Evolutionary conservation across 2,329 filamentous ascomycete genomes (phyloP).

Genomic region (Cercospora beticola): DNA sequence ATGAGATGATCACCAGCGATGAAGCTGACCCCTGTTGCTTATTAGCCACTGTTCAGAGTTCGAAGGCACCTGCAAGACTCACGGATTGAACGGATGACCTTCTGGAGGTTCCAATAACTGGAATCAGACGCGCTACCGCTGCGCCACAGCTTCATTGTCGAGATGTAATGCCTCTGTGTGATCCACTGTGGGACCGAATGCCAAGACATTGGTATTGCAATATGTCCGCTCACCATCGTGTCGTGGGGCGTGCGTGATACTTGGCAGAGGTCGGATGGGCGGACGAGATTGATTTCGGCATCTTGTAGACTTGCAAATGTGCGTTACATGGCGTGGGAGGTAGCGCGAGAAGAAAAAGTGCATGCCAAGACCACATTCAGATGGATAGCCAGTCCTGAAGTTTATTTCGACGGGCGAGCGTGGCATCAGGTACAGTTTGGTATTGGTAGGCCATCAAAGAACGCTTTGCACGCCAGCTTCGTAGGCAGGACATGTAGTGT

Average conservation of each 20-base stretch:
- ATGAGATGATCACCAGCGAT: slow-evolving; percentile 11
- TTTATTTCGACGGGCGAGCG: background rate
- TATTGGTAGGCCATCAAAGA: background rate
- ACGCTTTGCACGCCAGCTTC: background rate
- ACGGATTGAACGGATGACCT: slow-evolving; percentile 28
- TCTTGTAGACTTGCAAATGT: background rate
- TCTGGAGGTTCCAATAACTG: slow-evolving; percentile 25
- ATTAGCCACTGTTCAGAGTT: background rate
- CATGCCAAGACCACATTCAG: background rate
- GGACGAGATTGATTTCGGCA: background rate
- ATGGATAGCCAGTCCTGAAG: background rate
- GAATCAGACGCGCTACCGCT: slow-evolving; percentile 26
- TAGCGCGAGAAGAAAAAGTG: background rate
- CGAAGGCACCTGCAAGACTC: background rate
- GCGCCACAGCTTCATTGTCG: slow-evolving; percentile 13
- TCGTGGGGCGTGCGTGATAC: background rate
- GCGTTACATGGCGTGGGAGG: background rate
- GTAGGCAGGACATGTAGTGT: background rate
- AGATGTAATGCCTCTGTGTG: background rate
- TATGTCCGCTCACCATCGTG: background rate
- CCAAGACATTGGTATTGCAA: background rate
- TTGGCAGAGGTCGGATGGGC: background rate
- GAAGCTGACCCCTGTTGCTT: slow-evolving; percentile 19
- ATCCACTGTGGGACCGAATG: background rate
- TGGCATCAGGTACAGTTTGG: background rate